Percentiles rank a stretch among this genome's conserved stretches.
Conservation (phyloP, 345 rosid species). For the Durio zibethinus region DNA sequence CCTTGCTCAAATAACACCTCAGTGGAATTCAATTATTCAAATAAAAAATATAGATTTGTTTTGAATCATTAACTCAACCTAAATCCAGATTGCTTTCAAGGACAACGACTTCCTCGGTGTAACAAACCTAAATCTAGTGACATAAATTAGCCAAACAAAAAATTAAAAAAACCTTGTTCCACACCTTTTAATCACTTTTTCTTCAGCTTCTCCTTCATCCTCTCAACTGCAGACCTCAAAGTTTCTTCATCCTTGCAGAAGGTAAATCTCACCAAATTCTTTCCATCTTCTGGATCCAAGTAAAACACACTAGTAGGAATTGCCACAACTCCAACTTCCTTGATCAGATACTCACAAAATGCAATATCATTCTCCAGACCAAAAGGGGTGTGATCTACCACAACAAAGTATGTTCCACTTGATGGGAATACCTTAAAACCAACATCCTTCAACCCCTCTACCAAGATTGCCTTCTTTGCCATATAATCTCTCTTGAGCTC, state of each 20-base stretch:
- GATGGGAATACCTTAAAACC: slow-evolving; percentile 88
- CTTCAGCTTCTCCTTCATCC: slow-evolving; percentile 82
- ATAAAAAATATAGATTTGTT: neutral
- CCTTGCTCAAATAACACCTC: neutral
- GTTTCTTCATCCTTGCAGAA: slow-evolving; percentile 93
- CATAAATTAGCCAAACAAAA: neutral
- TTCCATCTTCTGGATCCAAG: slow-evolving; percentile 88
- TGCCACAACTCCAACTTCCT: slow-evolving; percentile 91
- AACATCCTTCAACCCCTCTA: slow-evolving; percentile 76
- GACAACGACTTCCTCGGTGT: neutral
- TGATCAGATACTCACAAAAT: slow-evolving; percentile 83
- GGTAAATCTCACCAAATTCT: slow-evolving; percentile 85
- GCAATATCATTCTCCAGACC: slow-evolving; percentile 69
- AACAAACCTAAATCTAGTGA: neutral
- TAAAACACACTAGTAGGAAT: slow-evolving; percentile 88
- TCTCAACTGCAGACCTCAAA: slow-evolving; percentile 65
- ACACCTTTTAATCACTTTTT: slow-evolving; percentile 29
- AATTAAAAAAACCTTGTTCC: neutral
- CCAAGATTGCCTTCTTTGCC: slow-evolving; percentile 75
- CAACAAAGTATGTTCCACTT: slow-evolving; percentile 85
- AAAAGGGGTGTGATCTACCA: slow-evolving; percentile 86
- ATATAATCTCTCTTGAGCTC: slow-evolving; percentile 73
- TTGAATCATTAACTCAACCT: neutral
- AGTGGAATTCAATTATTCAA: neutral
- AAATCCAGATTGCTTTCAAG: neutral